Percentiles rank a stretch among this genome's conserved stretches.
These are phyloP conservation scores for Paraleonurus japonicus DNA, from an alignment of 257 asterid species.

Conservation along the genomic window DNA sequence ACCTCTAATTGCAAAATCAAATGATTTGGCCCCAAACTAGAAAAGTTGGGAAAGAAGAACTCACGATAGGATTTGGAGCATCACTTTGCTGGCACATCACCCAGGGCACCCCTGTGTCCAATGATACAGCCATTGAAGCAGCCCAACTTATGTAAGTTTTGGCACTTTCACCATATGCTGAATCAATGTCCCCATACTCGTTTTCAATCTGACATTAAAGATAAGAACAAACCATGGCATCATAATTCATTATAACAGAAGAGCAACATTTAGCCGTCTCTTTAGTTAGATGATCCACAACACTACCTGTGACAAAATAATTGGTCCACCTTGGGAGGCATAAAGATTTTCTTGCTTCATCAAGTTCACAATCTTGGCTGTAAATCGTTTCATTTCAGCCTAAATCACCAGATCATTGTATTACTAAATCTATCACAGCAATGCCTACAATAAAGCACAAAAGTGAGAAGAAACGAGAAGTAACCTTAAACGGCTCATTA, in stretches of 20 bases:
- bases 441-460: slow-evolving; percentile 14
- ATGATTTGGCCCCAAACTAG: background rate
- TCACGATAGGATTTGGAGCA: slow-evolving; percentile 87
- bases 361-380: slow-evolving; percentile 79
- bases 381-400: slow-evolving; percentile 91
- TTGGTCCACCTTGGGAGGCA: slow-evolving; percentile 96
- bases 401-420: slow-evolving; percentile 22
- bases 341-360: slow-evolving; percentile 75
- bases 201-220: slow-evolving; percentile 65
- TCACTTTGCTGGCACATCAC: slow-evolving; percentile 90
- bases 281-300: background rate
- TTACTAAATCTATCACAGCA: background rate
- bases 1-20: slow-evolving; percentile 1
- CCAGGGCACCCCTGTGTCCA: slow-evolving; percentile 93
- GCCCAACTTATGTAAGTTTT: slow-evolving; percentile 85
- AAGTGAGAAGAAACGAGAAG: background rate
- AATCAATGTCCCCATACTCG: slow-evolving; percentile 77
- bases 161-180: slow-evolving; percentile 55
- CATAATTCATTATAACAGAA: background rate
- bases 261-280: background rate
- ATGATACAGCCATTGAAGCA: slow-evolving; percentile 76
- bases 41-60: slow-evolving; percentile 8
- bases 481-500: slow-evolving; percentile 80
- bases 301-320: slow-evolving; percentile 82
- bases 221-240: background rate